These are phyloP conservation scores for Lyophyllum shimeji DNA, from an alignment of 768 basidiomycete genomes.

Conservation along the genomic window DNA sequence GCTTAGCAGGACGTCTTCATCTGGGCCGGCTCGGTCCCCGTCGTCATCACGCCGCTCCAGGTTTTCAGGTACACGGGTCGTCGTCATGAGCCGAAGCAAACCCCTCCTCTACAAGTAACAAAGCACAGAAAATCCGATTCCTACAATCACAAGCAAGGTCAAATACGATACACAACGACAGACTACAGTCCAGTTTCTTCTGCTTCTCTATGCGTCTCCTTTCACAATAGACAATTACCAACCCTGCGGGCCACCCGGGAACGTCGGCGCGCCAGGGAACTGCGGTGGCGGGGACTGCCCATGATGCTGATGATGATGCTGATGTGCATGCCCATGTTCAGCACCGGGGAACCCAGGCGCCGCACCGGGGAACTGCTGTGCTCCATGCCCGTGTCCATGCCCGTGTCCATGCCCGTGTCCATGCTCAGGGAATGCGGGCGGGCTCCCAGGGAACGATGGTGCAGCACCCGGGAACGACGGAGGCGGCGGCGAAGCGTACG, in stretches of 20 bases:
- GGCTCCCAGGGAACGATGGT: conserved; percentile 25
- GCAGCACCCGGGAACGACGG: conserved; percentile 30
- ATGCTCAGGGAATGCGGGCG: conserved; percentile 19
- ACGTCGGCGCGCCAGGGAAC: conserved; percentile 27
- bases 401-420: conserved; percentile 7
- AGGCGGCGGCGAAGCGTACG: conserved; percentile 22
- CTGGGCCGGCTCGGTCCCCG: too few species aligned
- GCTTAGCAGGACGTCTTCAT: too few species aligned
- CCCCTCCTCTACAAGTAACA: too few species aligned
- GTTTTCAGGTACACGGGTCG: too few species aligned
- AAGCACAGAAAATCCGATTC: too few species aligned
- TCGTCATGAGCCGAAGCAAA: too few species aligned
- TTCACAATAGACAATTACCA: too few species aligned
- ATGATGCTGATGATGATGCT: conserved; percentile 8
- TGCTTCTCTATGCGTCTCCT: too few species aligned
- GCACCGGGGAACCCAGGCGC: conserved; percentile 35
- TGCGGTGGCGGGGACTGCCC: conserved; percentile 17
- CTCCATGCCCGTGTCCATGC: conserved; percentile 13
- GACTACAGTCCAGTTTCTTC: too few species aligned
- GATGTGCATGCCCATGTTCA: conserved; percentile 7
- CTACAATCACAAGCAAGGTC: too few species aligned
- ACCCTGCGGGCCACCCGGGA: conserved; percentile 5
- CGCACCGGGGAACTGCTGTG: conserved; percentile 19
- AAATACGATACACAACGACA: too few species aligned
- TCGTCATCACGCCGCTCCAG: too few species aligned